Base-by-base conservation (phyloP, 169 alveolate genomes). In the Cryptosporidium bovis region DNA sequence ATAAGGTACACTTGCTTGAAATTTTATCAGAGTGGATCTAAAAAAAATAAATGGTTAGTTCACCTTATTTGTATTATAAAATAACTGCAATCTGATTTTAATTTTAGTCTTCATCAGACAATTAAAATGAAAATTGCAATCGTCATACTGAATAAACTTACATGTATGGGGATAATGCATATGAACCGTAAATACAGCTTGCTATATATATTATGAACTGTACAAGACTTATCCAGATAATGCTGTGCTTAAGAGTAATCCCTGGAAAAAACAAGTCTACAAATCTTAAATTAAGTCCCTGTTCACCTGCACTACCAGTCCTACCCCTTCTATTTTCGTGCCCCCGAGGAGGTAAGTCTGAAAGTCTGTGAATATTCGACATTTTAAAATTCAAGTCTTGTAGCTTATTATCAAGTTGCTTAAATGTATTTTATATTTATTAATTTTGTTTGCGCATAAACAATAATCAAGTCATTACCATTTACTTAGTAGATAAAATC, bases 1-100 rank as follows among this genome's bases (percentile, higher is more conserved):
- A 13, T 93, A 84, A 46, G 93, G 94, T 20, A 83, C 91, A 51
- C 92, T 92, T 2, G 96, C 95, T 31, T 95, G 95, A 51, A 92
- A 83, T 13, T 84, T 51, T 66, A 69, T 58, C 44, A 91, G 55
- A 31, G 71, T 50, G 46, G 83, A 33, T 82, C 95, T 93, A 84
- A 82, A 62, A n/a, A 83, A 40, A 53, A 18, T 29, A n/a, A 66
- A 36, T 20, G 36, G 51, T 40, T 40, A 40, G 48, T 40, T 40
- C 10, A 6, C 48, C 1, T 8, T 24, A 24, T 24, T 1, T 40
- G 48, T 40, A 53, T 24, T 29, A 33, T 7, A 2, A 40, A 29
- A 40, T 29, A 65, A 1, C 50, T 13, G 18, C 15, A 34, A 65
- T 65, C 5, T 65, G 20, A 65, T 31, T 10, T 18, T 65, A n/a